Conservation (phyloP, 2,329 filamentous ascomycete genomes). For the Colletotrichum sp. region DNA sequence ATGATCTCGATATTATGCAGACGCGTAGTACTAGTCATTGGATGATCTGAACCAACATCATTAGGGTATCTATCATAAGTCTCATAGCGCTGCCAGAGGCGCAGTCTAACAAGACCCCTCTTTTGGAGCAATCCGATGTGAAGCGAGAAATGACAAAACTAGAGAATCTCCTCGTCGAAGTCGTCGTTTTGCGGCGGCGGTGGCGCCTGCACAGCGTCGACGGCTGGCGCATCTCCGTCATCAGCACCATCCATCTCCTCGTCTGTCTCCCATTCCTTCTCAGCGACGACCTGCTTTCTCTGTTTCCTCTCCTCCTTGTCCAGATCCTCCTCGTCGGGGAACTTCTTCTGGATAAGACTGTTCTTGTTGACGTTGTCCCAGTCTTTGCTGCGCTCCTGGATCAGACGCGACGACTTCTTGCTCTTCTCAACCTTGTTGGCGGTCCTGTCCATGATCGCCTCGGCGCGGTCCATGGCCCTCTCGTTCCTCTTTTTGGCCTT, state of each 20-base stretch:
- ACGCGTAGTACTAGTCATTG: not conserved
- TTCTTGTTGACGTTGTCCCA: slow-evolving; percentile 65
- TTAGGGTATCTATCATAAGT: slow-evolving; percentile 22
- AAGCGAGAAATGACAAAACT: not conserved
- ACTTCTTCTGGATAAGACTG: not conserved
- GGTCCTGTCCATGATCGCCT: slow-evolving; percentile 64
- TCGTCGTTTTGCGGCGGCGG: slow-evolving; percentile 1
- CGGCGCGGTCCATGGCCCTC: slow-evolving; percentile 62
- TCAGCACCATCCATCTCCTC: slow-evolving; percentile 38
- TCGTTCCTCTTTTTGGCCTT: slow-evolving; percentile 62
- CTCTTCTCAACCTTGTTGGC: slow-evolving; percentile 61
- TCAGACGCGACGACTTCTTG: slow-evolving; percentile 49
- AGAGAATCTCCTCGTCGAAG: slow-evolving; percentile 21
- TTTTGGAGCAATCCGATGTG: not conserved
- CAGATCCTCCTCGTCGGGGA: slow-evolving; percentile 26
- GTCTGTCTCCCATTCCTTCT: slow-evolving; percentile 34
- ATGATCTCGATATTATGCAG: not conserved
- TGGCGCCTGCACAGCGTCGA: not conserved
- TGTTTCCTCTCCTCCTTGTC: slow-evolving; percentile 24
- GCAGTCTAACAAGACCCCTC: not conserved
- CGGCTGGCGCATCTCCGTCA: not conserved
- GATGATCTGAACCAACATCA: slow-evolving; percentile 1
- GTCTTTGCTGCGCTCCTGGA: slow-evolving; percentile 55
- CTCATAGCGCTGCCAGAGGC: slow-evolving; percentile 15
- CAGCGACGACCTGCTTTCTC: slow-evolving; percentile 24